phyloP scores from a whole-genome alignment of 2,329 filamentous ascomycete genomes.

The Aschersonia sp. region DNA sequence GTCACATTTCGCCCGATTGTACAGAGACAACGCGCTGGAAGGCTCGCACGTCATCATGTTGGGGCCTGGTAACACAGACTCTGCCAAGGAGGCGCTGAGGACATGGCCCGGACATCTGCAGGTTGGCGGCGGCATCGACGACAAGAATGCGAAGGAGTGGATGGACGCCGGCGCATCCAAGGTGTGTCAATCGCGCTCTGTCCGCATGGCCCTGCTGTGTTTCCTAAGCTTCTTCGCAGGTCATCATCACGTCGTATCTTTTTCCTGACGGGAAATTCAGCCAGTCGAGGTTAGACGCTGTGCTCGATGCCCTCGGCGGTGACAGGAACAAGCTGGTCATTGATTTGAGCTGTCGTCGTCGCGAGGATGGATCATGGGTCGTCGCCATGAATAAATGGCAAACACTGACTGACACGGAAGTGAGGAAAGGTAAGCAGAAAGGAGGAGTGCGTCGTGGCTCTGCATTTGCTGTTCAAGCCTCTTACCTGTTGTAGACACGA shows the following conservation, averaged over 20 bases:
- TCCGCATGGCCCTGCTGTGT: neutral
- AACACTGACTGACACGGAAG: conserved; percentile 90
- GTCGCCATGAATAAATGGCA: conserved; percentile 99
- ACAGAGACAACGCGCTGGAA: conserved; percentile 56
- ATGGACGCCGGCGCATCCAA: conserved; percentile 79
- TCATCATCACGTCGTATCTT: conserved; percentile 92
- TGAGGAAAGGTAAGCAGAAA: conserved; percentile 55
- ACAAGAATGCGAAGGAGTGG: conserved; percentile 74
- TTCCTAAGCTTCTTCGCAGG: conserved; percentile 34
- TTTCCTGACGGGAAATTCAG: conserved; percentile 79
- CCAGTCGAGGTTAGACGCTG: conserved; percentile 56
- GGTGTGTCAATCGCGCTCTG: conserved; percentile 29
- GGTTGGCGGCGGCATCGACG: conserved; percentile 85
- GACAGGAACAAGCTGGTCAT: conserved; percentile 78
- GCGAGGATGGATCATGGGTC: conserved; percentile 62
- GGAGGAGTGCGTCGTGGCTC: neutral
- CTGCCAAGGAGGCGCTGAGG: conserved; percentile 60
- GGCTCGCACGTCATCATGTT: conserved; percentile 97
- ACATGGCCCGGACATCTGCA: conserved; percentile 75
- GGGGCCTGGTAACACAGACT: conserved; percentile 71
- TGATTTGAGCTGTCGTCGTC: conserved; percentile 79
- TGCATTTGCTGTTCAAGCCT: neutral
- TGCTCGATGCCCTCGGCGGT: conserved; percentile 57
- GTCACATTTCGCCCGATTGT: conserved; percentile 67
- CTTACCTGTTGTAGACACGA: conserved; percentile 47